Base-by-base conservation (phyloP, 2,329 filamentous ascomycete species). In the Aureobasidium sp. region DNA sequence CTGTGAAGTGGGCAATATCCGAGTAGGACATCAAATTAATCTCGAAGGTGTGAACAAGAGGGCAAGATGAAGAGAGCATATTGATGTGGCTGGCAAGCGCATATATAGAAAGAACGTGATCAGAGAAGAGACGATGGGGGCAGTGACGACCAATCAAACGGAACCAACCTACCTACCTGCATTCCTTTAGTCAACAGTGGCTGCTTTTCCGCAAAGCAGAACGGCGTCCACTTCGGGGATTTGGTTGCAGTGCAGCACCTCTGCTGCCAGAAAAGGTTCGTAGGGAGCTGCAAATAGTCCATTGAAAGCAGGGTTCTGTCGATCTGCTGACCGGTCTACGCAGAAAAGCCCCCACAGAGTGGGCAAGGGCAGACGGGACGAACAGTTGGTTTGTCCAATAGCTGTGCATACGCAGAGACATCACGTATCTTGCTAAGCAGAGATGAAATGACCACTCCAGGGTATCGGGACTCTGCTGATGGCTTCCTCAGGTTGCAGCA, bases 241-340 rank as follows among this genome's bases (percentile, higher is more conserved):
- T 13, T 43, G 40, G 38, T 45, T 23, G 27, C 25, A 27, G 37
- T 8, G 19, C 38, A 42, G n/a, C 33, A 43, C 38, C 19, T 21
- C 11, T 38, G 13, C 38, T 57, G 53, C 54, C 53, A 45, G 29
- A 35, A 45, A 17, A 15, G 10, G 7, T 25, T 9, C 29, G 25
- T 57, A n/a, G 53, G 27, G 27, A 7, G 40, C 40, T 45, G 27
- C 27, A 45, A 45, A 57, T 45, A 57, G 27, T 55, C 51, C 5
- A 25, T 2, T 25, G n/a, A 55, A 25, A 43, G 51, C 19, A 57
- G 27, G 29, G 40, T 57, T 35, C 53, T 31, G 53, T 25, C 53
- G 40, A 57, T 57, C 53, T 40, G 40, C 40, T 57, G 53, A 57
- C 53, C 40, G 53, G 53, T 57, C 40, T 43, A 33, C 27, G 35